phyloP scores from a whole-genome alignment of 2,329 filamentous ascomycete species.

The Venturia nashicola region DNA sequence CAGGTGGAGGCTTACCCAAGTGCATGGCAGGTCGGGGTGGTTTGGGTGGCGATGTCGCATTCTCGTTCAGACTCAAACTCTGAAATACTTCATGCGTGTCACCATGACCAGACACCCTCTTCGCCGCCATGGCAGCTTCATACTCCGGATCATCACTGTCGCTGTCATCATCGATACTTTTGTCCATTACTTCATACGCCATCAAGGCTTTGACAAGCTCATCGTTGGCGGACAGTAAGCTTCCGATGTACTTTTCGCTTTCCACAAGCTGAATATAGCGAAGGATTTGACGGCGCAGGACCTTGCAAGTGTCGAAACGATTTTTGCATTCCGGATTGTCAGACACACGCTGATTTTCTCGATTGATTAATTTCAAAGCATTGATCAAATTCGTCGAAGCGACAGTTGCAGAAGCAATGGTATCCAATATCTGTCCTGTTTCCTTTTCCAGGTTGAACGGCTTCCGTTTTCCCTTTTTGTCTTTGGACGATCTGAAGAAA shows the following conservation, averaged over 20 bases:
- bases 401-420: slow-evolving; percentile 82
- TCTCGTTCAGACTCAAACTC: slow-evolving; percentile 28
- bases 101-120: slow-evolving; percentile 5
- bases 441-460: slow-evolving; percentile 79
- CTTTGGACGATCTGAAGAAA: slow-evolving; percentile 24
- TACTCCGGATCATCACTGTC: slow-evolving; percentile 44
- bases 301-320: slow-evolving; percentile 78
- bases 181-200: slow-evolving; percentile 87
- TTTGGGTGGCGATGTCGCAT: slow-evolving; percentile 30
- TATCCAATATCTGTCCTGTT: slow-evolving; percentile 72
- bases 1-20: slow-evolving; percentile 23
- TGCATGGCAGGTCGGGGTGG: slow-evolving; percentile 33
- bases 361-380: slow-evolving; percentile 77
- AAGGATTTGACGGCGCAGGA: slow-evolving; percentile 69
- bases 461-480: slow-evolving; percentile 45
- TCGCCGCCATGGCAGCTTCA: slow-evolving; percentile 9
- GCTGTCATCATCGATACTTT: slow-evolving; percentile 63
- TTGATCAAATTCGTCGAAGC: slow-evolving; percentile 87
- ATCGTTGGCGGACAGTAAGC: slow-evolving; percentile 86
- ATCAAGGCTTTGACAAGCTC: slow-evolving; percentile 88
- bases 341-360: slow-evolving; percentile 77
- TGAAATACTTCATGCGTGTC: slow-evolving; percentile 27
- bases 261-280: slow-evolving; percentile 90
- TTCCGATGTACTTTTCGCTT: slow-evolving; percentile 81
- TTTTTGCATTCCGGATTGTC: slow-evolving; percentile 64